A percentile compares a stretch with the other conserved stretches of the same genome.
Evolutionary conservation across 1,284 basidiomycete species (phyloP).

Genomic region (Pyrrhoderma lamaoense): DNA sequence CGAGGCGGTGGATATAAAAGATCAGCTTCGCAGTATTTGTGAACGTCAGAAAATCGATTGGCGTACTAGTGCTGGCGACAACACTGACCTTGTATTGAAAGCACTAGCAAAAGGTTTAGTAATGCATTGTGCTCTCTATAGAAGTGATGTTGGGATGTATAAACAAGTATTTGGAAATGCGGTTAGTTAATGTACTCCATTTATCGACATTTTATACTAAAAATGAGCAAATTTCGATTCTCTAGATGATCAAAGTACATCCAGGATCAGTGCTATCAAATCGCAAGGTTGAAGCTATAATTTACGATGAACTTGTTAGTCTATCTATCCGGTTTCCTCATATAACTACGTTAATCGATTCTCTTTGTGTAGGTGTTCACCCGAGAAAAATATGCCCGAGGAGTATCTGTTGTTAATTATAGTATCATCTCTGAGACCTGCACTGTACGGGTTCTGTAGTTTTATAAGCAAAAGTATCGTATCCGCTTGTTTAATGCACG

Average conservation of each 20-base stretch:
- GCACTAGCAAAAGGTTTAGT: constrained; percentile 71
- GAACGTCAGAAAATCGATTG: constrained; percentile 55
- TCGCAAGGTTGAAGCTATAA: constrained; percentile 75
- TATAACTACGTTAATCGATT: background rate
- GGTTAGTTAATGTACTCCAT: constrained; percentile 36
- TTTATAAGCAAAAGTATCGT: too few relatives aligned
- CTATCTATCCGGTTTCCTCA: background rate
- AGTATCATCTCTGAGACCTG: too few relatives aligned
- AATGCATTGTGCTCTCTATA: constrained; percentile 76
- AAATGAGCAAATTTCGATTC: constrained; percentile 11
- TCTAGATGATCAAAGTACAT: constrained; percentile 79
- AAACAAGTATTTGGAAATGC: constrained; percentile 75
- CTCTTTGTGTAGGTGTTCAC: constrained; percentile 2
- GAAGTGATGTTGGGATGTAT: constrained; percentile 73
- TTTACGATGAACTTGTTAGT: constrained; percentile 87
- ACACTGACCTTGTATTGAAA: constrained; percentile 54
- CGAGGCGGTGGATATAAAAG: constrained; percentile 79
- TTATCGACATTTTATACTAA: constrained; percentile 2
- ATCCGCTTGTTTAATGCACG: too few relatives aligned
- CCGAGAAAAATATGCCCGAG: constrained; percentile 8
- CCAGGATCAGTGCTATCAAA: constrained; percentile 75
- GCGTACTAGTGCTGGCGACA: constrained; percentile 46
- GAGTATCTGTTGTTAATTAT: constrained; percentile 3
- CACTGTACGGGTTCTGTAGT: too few relatives aligned
- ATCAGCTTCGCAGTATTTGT: constrained; percentile 72